Percentiles rank a stretch among this genome's conserved stretches.
These are phyloP conservation scores for Cladosporium sp. DNA, from an alignment of 2,329 filamentous ascomycete species.

Conservation along the genomic window DNA sequence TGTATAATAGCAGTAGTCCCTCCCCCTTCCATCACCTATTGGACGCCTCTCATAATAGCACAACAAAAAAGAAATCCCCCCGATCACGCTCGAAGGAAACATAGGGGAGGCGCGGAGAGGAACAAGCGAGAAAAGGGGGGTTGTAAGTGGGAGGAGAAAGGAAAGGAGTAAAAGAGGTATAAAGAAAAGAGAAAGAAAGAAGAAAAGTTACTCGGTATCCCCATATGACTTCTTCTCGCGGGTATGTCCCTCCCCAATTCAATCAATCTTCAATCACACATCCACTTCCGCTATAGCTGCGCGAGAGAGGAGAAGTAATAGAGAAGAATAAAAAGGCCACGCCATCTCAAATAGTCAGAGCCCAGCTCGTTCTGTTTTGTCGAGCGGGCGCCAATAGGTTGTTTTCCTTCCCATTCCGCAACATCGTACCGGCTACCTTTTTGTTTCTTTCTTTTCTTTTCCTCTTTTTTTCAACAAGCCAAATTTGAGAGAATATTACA, in stretches of 20 bases:
- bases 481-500: conserved; percentile 12
- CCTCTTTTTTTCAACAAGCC: conserved; percentile 4
- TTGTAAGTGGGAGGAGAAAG: not conserved
- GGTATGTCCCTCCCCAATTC: too few species aligned
- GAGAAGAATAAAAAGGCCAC: not conserved
- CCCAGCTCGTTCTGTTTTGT: conserved; percentile 14
- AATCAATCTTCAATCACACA: too few species aligned
- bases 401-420: not conserved
- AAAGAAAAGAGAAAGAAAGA: not conserved
- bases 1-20: too few species aligned
- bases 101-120: too few species aligned
- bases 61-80: too few species aligned
- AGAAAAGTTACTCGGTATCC: conserved; percentile 7
- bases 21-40: too few species aligned
- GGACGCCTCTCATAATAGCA: too few species aligned
- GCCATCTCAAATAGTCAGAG: not conserved
- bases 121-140: too few species aligned
- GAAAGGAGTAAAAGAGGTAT: not conserved
- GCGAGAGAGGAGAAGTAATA: too few species aligned
- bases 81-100: too few species aligned
- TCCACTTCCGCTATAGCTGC: too few species aligned
- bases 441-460: not conserved
- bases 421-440: not conserved
- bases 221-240: not conserved
- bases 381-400: not conserved